These are phyloP conservation scores for Pseudoturritis turrita DNA, from an alignment of 345 rosid genomes.

Conservation along the genomic window DNA sequence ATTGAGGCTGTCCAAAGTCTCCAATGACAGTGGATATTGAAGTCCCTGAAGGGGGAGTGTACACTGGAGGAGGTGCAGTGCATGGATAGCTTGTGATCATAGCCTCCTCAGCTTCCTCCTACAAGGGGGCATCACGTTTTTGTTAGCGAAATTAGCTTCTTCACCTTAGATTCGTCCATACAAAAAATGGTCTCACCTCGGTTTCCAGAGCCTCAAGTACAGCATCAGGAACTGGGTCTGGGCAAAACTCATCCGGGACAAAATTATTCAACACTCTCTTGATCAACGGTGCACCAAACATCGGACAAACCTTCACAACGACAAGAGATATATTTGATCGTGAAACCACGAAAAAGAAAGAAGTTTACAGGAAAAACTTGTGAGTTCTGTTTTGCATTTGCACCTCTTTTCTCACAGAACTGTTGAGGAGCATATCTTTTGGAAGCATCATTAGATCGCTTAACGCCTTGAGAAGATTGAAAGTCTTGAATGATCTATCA, in stretches of 20 bases:
- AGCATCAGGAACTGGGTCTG: constrained; percentile 75
- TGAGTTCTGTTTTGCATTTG: background rate
- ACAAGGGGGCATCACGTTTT: constrained; percentile 14
- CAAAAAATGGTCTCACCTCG: constrained; percentile 48
- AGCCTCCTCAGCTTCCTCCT: constrained; percentile 23
- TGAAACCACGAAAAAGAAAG: background rate
- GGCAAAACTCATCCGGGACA: constrained; percentile 84
- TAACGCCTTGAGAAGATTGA: constrained; percentile 78
- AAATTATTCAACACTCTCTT: constrained; percentile 69
- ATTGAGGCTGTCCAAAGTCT: constrained; percentile 34
- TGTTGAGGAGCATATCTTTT: constrained; percentile 81
- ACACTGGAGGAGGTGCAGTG: constrained; percentile 52
- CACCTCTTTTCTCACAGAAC: constrained; percentile 79
- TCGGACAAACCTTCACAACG: constrained; percentile 72
- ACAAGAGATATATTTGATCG: background rate
- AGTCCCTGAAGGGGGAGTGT: constrained; percentile 59
- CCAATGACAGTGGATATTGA: constrained; percentile 43
- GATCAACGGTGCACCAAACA: constrained; percentile 70
- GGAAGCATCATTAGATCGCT: constrained; percentile 99
- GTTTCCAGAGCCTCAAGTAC: constrained; percentile 73
- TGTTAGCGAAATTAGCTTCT: constrained; percentile 5
- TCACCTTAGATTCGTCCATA: background rate
- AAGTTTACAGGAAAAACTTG: background rate
- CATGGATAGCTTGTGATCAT: constrained; percentile 48
- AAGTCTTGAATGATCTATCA: constrained; percentile 61